These are phyloP conservation scores for Ceratocystis diversiconidia DNA, from an alignment of 2,329 filamentous ascomycete species.

Conservation along the genomic window DNA sequence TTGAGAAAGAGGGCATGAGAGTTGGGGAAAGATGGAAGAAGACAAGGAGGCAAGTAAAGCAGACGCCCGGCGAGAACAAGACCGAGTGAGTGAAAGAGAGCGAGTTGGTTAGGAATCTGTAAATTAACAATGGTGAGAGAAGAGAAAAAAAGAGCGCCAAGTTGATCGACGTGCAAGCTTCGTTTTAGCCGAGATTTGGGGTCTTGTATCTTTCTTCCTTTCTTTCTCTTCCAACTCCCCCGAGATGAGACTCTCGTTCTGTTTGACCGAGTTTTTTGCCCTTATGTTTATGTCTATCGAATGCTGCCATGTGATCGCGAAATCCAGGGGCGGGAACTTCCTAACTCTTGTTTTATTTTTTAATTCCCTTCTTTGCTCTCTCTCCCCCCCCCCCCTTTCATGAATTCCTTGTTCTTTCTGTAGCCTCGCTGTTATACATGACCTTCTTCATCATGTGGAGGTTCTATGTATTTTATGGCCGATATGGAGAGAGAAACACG, in stretches of 20 bases:
- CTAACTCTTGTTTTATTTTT: not conserved
- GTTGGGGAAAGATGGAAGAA: not conserved
- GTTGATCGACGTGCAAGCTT: slow-evolving; percentile 2
- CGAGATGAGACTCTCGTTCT: not conserved
- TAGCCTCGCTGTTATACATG: too few species aligned
- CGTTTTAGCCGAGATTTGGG: slow-evolving; percentile 6
- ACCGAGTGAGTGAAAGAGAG: not conserved
- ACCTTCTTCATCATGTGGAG: too few species aligned
- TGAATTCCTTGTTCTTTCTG: too few species aligned
- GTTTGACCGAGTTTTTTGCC: not conserved
- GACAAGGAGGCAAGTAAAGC: not conserved
- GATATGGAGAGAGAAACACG: too few species aligned
- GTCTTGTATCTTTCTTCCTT: not conserved
- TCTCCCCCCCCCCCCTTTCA: not conserved
- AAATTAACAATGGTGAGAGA: not conserved
- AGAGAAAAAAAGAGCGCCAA: not conserved
- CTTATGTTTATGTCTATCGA: not conserved
- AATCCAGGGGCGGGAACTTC: not conserved
- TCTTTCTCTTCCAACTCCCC: not conserved
- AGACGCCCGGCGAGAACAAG: not conserved
- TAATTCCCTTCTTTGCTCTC: not conserved
- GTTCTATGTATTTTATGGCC: too few species aligned
- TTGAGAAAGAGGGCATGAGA: not conserved
- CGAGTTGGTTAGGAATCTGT: not conserved
- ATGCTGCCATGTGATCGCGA: not conserved